Conservation (phyloP, 2,329 filamentous ascomycete species). For the Ceratocystis alfenasii region DNA sequence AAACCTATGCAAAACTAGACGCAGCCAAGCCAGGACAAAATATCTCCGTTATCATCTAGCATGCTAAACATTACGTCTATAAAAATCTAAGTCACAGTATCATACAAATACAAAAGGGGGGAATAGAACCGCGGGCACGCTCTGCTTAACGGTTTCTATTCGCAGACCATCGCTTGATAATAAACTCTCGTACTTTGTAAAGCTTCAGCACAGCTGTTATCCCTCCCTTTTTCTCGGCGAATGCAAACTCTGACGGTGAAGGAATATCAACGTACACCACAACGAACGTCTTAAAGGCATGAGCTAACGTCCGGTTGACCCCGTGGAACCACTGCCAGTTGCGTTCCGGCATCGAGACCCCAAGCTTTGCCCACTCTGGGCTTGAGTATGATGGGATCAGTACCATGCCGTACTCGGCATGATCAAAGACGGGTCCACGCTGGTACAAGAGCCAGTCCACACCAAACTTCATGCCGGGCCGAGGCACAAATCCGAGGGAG, state of each 20-base stretch:
- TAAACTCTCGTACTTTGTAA: slow-evolving; percentile 70
- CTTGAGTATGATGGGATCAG: slow-evolving; percentile 74
- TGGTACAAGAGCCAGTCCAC: slow-evolving; percentile 92
- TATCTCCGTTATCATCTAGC: too few relatives aligned
- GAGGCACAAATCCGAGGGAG: slow-evolving; percentile 86
- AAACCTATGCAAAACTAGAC: too few relatives aligned
- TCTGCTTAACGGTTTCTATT: slow-evolving; percentile 51
- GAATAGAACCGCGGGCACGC: not conserved
- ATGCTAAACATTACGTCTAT: slow-evolving; percentile 2
- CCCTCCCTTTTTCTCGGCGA: slow-evolving; percentile 37
- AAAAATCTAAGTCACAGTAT: not conserved
- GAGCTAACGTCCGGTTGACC: slow-evolving; percentile 75
- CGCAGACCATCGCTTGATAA: slow-evolving; percentile 70
- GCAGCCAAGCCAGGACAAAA: too few relatives aligned
- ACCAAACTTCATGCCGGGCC: slow-evolving; percentile 86
- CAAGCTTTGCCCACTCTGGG: slow-evolving; percentile 54
- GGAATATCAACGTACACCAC: slow-evolving; percentile 88
- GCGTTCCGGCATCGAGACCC: slow-evolving; percentile 38
- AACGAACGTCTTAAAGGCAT: slow-evolving; percentile 82
- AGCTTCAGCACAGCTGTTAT: slow-evolving; percentile 51
- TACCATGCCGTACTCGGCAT: slow-evolving; percentile 83
- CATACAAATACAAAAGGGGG: not conserved
- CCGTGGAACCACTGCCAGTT: slow-evolving; percentile 80
- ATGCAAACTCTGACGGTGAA: slow-evolving; percentile 42
- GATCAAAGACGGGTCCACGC: slow-evolving; percentile 82